These are phyloP conservation scores for Yarrowia sp. DNA, from an alignment of 805 yeast genomes.

Conservation along the genomic window DNA sequence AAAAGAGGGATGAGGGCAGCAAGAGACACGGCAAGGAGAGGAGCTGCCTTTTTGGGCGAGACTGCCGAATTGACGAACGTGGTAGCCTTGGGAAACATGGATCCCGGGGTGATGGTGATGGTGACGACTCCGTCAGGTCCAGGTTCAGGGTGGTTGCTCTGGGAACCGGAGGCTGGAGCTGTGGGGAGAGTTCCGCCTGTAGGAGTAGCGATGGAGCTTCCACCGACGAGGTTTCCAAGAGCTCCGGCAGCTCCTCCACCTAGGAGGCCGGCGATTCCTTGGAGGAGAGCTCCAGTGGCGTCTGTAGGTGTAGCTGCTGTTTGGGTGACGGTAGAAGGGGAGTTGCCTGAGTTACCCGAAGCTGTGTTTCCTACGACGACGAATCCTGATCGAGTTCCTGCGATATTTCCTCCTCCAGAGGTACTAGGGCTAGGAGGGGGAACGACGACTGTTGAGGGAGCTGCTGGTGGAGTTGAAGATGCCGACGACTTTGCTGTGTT, in stretches of 20 bases:
- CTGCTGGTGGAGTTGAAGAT: not conserved
- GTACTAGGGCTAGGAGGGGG: not conserved
- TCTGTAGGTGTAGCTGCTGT: constrained; percentile 1
- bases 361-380: constrained; percentile 10
- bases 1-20: constrained; percentile 25
- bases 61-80: not conserved
- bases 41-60: constrained; percentile 10
- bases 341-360: not conserved
- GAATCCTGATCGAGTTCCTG: constrained; percentile 4
- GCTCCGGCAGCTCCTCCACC: constrained; percentile 18
- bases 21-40: constrained; percentile 18
- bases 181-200: constrained; percentile 4
- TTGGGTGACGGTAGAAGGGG: not conserved
- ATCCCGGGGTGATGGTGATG: constrained; percentile 23
- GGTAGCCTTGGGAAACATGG: constrained; percentile 12
- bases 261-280: constrained; percentile 17
- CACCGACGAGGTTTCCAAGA: not conserved
- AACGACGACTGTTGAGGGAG: not conserved
- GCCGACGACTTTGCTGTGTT: not conserved
- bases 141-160: not conserved
- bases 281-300: constrained; percentile 15
- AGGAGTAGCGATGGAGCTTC: constrained; percentile 3
- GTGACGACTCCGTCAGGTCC: constrained; percentile 24
- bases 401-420: not conserved
- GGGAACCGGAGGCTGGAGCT: not conserved